These are phyloP conservation scores for Aspergillus sp. DNA, from an alignment of 2,329 filamentous ascomycete species.

Conservation along the genomic window DNA sequence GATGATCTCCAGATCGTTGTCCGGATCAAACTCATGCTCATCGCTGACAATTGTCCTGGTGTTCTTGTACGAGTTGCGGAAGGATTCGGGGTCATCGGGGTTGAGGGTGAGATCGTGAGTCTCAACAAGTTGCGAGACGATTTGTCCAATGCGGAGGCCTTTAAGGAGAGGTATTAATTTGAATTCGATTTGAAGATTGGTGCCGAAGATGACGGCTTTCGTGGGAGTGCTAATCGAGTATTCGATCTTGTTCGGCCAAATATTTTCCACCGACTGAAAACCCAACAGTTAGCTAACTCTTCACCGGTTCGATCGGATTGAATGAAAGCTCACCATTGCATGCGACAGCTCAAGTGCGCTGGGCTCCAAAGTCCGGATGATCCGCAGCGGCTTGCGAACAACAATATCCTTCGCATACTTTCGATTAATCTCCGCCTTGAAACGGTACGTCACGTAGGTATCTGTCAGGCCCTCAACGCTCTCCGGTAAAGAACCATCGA, in stretches of 20 bases:
- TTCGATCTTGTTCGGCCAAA: conserved; percentile 96
- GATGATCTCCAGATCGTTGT: conserved; percentile 50
- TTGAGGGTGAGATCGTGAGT: conserved; percentile 59
- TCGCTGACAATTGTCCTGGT: conserved; percentile 61
- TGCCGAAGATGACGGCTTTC: conserved; percentile 91
- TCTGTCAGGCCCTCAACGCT: conserved; percentile 84
- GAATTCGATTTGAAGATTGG: conserved; percentile 76
- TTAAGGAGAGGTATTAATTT: conserved; percentile 83
- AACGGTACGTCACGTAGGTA: conserved; percentile 79
- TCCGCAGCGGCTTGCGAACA: conserved; percentile 68
- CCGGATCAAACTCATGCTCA: conserved; percentile 63
- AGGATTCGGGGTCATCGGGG: conserved; percentile 38
- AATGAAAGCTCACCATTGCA: conserved; percentile 58
- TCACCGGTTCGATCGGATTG: not conserved
- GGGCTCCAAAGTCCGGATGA: conserved; percentile 70
- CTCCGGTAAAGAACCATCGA: conserved; percentile 66
- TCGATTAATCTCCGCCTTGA: conserved; percentile 86
- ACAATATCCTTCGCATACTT: conserved; percentile 84
- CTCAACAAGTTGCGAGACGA: conserved; percentile 75
- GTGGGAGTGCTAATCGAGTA: conserved; percentile 91
- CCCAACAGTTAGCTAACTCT: not conserved
- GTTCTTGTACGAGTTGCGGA: conserved; percentile 49
- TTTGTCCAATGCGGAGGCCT: conserved; percentile 75
- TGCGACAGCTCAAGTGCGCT: conserved; percentile 72
- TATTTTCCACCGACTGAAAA: conserved; percentile 71